A percentile compares a stretch with the other conserved stretches of the same genome.
Conservation (phyloP, 2,329 filamentous ascomycete genomes). For the Pseudogymnoascus sp. region DNA sequence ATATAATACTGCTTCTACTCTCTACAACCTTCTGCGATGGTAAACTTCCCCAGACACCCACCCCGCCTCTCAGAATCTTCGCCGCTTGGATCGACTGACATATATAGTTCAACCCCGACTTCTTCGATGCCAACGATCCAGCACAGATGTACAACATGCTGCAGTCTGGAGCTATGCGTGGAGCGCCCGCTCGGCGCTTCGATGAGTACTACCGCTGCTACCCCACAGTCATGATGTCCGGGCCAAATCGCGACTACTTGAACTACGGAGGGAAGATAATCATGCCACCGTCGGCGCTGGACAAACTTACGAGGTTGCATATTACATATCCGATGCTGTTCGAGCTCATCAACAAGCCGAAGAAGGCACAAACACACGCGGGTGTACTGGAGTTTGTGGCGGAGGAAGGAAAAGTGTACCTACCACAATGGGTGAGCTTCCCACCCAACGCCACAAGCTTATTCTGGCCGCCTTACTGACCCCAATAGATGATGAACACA, state of each 20-base stretch:
- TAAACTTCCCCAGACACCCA: neutral
- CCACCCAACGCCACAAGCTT: neutral
- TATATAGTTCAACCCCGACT: conserved; percentile 22
- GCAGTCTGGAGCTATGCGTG: conserved; percentile 19
- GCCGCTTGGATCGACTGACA: conserved; percentile 12
- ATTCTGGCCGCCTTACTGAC: neutral
- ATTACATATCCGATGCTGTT: conserved; percentile 97
- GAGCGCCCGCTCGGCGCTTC: conserved; percentile 60
- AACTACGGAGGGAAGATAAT: conserved; percentile 98
- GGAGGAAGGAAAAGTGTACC: conserved; percentile 91
- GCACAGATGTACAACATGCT: conserved; percentile 26
- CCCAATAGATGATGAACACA: conserved; percentile 83
- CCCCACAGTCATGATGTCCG: conserved; percentile 87
- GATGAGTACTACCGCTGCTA: conserved; percentile 99
- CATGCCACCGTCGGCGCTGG: conserved; percentile 88
- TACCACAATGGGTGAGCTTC: conserved; percentile 77
- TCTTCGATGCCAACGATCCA: conserved; percentile 25
- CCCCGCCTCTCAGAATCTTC: neutral
- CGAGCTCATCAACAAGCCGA: conserved; percentile 84
- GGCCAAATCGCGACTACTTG: conserved; percentile 76
- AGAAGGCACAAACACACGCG: conserved; percentile 74
- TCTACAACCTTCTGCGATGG: neutral
- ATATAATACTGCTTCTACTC: neutral
- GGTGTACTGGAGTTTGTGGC: conserved; percentile 97
- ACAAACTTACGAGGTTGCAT: conserved; percentile 92